phyloP scores from a whole-genome alignment of 305 asterid genomes.

The Solanum aculeatissimum region DNA sequence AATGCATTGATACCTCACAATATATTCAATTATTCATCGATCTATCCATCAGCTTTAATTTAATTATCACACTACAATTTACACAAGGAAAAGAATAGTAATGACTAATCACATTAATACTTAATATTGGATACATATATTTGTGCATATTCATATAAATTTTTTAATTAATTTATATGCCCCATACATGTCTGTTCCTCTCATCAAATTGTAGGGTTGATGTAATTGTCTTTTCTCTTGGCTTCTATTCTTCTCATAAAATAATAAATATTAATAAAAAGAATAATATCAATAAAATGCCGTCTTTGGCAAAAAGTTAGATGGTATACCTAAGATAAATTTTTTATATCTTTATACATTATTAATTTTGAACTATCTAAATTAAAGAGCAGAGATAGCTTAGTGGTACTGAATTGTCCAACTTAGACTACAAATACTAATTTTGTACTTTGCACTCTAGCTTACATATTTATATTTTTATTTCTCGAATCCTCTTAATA shows the following conservation, averaged over 20 bases:
- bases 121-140: not conserved
- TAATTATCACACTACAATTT: not conserved
- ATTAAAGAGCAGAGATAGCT: no score
- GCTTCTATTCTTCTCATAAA: not conserved
- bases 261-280: not conserved
- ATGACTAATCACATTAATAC: not conserved
- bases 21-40: not conserved
- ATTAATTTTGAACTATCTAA: no score
- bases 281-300: not conserved
- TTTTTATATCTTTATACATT: no score
- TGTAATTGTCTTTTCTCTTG: not conserved
- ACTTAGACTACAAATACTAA: no score
- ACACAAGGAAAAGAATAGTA: not conserved
- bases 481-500: no score
- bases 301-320: not conserved
- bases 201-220: not conserved
- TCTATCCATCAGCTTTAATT: not conserved
- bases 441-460: no score
- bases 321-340: no score
- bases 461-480: no score
- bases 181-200: not conserved
- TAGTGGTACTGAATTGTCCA: no score
- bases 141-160: not conserved
- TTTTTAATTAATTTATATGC: not conserved
- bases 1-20: not conserved